These are phyloP conservation scores for Talaromyces sp. DNA, from an alignment of 2,329 filamentous ascomycete genomes.

Conservation along the genomic window DNA sequence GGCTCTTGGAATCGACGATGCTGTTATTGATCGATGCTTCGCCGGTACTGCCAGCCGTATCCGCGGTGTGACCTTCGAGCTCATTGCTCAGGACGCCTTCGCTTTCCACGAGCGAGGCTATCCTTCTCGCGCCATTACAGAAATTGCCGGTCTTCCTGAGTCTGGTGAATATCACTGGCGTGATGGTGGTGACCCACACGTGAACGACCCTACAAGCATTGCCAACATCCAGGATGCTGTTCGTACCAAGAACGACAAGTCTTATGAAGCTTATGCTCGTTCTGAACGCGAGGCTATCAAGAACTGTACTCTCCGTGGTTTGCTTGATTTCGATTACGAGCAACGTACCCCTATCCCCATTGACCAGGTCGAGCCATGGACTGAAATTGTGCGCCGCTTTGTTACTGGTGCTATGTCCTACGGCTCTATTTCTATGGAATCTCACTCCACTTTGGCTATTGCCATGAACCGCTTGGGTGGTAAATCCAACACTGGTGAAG, in stretches of 20 bases:
- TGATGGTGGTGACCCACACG: conserved; percentile 89
- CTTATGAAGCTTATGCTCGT: conserved; percentile 91
- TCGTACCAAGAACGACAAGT: conserved; percentile 96
- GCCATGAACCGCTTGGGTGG: conserved; percentile 96
- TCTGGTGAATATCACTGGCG: conserved; percentile 98
- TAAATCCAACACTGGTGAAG: conserved; percentile 96
- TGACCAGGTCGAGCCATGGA: conserved; percentile 97
- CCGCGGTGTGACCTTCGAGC: conserved; percentile 87
- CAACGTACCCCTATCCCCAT: conserved; percentile 81
- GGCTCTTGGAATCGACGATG: conserved; percentile 86
- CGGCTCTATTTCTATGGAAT: conserved; percentile 97
- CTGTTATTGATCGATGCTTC: conserved; percentile 91
- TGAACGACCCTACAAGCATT: conserved; percentile 92
- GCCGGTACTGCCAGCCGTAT: conserved; percentile 91
- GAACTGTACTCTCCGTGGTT: conserved; percentile 86
- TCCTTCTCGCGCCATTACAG: conserved; percentile 72
- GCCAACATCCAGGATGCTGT: conserved; percentile 97
- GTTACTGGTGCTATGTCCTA: conserved; percentile 98
- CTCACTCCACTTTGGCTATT: conserved; percentile 89
- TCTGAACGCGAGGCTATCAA: conserved; percentile 96
- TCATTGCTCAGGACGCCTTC: conserved; percentile 91
- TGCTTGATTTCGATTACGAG: conserved; percentile 95
- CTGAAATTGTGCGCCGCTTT: conserved; percentile 93
- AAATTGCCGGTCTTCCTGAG: conserved; percentile 77
- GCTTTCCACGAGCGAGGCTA: conserved; percentile 92